These are phyloP conservation scores for Globisporangium mamillatum DNA, from an alignment of 352 stramenopile genomes.

Conservation along the genomic window DNA sequence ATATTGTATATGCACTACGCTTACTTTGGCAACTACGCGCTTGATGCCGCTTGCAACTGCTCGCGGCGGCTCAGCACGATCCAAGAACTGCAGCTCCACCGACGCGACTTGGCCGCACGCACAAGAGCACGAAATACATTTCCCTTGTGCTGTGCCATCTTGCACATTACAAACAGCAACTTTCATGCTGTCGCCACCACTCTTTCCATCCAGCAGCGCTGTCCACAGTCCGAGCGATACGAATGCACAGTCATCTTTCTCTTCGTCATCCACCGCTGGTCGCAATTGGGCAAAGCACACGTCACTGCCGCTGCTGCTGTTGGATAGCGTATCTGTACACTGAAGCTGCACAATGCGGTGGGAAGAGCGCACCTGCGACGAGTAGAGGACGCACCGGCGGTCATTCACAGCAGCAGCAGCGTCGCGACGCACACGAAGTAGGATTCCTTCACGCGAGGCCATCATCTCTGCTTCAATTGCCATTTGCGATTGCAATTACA, in stretches of 20 bases:
- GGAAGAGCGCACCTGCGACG: constrained; percentile 16
- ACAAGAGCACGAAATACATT: constrained; percentile 23
- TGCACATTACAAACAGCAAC: not conserved
- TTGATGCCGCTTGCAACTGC: constrained; percentile 38
- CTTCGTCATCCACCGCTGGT: constrained; percentile 11
- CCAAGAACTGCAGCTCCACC: constrained; percentile 36
- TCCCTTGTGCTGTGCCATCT: not conserved
- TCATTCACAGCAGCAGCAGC: not conserved
- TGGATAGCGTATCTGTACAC: not conserved
- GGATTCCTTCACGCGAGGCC: not conserved
- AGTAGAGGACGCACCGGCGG: constrained; percentile 25
- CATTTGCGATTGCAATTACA: not conserved
- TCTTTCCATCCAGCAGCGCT: constrained; percentile 15
- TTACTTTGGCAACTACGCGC: constrained; percentile 25
- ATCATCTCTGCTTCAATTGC: not conserved
- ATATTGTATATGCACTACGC: not conserved
- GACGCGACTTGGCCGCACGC: constrained; percentile 24
- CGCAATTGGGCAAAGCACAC: constrained; percentile 29
- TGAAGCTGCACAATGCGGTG: constrained; percentile 4
- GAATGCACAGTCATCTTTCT: not conserved
- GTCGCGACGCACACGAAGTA: constrained; percentile 4
- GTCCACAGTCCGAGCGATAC: constrained; percentile 31
- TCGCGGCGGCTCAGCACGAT: constrained; percentile 30
- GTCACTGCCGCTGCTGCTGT: not conserved
- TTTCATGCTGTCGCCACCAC: not conserved